These are phyloP conservation scores for Penicillium sp. DNA, from an alignment of 2,329 filamentous ascomycete species.

Conservation along the genomic window DNA sequence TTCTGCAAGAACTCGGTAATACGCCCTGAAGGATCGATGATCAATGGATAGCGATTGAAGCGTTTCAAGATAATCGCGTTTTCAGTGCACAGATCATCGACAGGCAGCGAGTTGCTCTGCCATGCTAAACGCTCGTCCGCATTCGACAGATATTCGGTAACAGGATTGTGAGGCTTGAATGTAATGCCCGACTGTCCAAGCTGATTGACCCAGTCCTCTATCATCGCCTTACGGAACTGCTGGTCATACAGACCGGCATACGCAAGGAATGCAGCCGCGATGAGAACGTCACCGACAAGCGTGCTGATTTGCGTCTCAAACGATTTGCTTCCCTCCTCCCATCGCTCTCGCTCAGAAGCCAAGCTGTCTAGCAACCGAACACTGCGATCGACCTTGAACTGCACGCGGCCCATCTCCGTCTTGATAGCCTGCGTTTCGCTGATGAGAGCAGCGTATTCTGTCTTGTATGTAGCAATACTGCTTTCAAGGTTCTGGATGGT, in stretches of 20 bases:
- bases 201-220: slow-evolving; percentile 95
- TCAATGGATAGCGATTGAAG: slow-evolving; percentile 97
- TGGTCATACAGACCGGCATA: slow-evolving; percentile 98
- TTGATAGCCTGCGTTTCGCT: slow-evolving; percentile 98
- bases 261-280: slow-evolving; percentile 94
- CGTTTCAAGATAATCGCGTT: slow-evolving; percentile 96
- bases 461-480: slow-evolving; percentile 93
- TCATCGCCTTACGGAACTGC: slow-evolving; percentile 94
- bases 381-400: slow-evolving; percentile 97
- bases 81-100: slow-evolving; percentile 96
- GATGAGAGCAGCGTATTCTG: slow-evolving; percentile 90
- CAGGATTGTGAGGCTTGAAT: slow-evolving; percentile 88
- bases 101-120: slow-evolving; percentile 90
- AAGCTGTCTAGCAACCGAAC: slow-evolving; percentile 90
- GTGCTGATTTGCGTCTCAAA: slow-evolving; percentile 98
- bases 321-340: slow-evolving; percentile 96
- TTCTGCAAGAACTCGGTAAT: slow-evolving; percentile 94
- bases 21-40: slow-evolving; percentile 94
- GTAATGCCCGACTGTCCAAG: slow-evolving; percentile 87
- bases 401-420: slow-evolving; percentile 88
- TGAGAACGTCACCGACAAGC: slow-evolving; percentile 88
- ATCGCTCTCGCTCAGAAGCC: slow-evolving; percentile 85
- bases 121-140: slow-evolving; percentile 91
- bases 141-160: slow-evolving; percentile 94
- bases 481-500: slow-evolving; percentile 78